Evolutionary conservation across 495 filamentous ascomycete species (phyloP), one percentile per base, ranked within the genome.

Genomic region (Penicillium simplicissimum): DNA sequence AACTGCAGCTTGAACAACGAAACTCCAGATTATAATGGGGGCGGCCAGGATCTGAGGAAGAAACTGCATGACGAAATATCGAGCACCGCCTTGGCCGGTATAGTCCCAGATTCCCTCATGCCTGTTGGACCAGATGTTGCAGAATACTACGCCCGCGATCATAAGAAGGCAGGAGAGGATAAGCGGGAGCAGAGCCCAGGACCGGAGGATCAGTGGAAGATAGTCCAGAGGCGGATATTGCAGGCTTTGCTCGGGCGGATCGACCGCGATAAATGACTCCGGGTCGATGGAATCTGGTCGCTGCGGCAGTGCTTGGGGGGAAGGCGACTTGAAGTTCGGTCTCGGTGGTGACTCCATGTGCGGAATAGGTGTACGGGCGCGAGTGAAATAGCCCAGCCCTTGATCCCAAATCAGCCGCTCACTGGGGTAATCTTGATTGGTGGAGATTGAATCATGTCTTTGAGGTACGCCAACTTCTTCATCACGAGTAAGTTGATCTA

Each of bases 61-160:
- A 67, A 93, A 92, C 59, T 91, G 83, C 70, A 96, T 90, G 55
- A 96, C 75, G 71, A 96, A 96, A 69, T 96, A 97, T n/a, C 85
- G 83, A 9, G 78, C 76, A 25, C 86, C 88, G 52, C 87, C 86
- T 49, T 88, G 86, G 28, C 81, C 80, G 21, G 72, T 73, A 72
- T 92, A 97, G 10, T 76, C 66, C 73, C 84, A 85, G 7, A 96
- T 69, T 0, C 93, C 91, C 9, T 79, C 64, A 56, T 88, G 82
- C 6, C 75, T 67, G 23, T 79, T 75, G 4, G 91, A 92, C 74
- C 83, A 94, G 23, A 91, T 77, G 56, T 90, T 92, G 70, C 83
- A 88, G 68, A 93, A 88, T 9, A 88, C 78, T 17, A 96, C 78
- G 7, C 81, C 88, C 0, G 81, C 84, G 34, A 91, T 82, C 87